A percentile compares a stretch with the other conserved stretches of the same genome.
phyloP scores from a whole-genome alignment of 1,284 basidiomycete species.

The Irpex lacteus region DNA sequence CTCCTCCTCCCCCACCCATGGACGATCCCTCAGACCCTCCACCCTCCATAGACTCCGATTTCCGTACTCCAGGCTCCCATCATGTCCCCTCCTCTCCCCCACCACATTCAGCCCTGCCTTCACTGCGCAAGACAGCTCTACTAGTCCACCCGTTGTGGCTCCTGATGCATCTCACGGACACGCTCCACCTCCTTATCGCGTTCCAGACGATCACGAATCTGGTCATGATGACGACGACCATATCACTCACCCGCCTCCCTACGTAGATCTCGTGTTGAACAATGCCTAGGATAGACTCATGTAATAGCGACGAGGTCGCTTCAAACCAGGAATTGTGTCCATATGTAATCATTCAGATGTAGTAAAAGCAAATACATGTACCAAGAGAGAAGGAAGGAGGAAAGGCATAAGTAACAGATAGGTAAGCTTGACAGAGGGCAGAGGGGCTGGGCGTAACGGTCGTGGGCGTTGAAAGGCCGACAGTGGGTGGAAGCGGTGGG shows the following conservation, averaged over 20 bases:
- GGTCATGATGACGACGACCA: conserved; percentile 33
- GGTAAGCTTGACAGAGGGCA: conserved; percentile 19
- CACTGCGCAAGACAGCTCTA: conserved; percentile 8
- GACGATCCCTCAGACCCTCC: conserved; percentile 84
- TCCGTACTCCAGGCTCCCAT: conserved; percentile 54
- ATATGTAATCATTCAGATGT: conserved; percentile 19
- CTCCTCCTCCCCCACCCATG: conserved; percentile 55
- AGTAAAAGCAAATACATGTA: conserved; percentile 35
- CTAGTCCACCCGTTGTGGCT: conserved; percentile 8
- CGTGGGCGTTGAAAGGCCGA: conserved; percentile 7
- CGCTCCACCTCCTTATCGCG: conserved; percentile 52
- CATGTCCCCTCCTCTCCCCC: conserved; percentile 37
- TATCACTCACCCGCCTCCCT: conserved; percentile 38
- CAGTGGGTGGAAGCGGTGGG: not conserved
- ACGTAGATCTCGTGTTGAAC: conserved; percentile 37
- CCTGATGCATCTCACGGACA: conserved; percentile 31
- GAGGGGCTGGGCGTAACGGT: conserved; percentile 20
- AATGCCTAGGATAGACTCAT: conserved; percentile 1
- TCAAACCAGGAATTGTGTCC: conserved; percentile 12
- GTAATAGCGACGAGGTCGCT: not conserved
- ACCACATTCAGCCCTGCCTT: conserved; percentile 27
- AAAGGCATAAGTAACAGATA: conserved; percentile 19
- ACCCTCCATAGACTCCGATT: conserved; percentile 78
- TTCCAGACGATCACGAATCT: conserved; percentile 38
- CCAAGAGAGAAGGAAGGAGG: conserved; percentile 19